phyloP scores from a whole-genome alignment of 495 filamentous ascomycete species.

The Penicillium salamii region DNA sequence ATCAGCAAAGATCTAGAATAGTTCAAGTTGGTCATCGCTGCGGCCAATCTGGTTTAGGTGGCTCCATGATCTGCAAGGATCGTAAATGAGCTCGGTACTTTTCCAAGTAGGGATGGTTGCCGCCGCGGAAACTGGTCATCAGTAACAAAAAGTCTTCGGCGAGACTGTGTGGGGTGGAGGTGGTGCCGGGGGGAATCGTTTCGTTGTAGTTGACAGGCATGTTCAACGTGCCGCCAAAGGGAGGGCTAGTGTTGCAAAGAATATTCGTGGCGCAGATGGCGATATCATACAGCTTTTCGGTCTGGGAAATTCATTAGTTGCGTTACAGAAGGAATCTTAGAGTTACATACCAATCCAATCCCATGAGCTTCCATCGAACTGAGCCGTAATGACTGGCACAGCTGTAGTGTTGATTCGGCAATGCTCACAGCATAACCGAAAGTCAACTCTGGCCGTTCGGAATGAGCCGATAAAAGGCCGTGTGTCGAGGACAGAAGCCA shows the following conservation, averaged over 20 bases:
- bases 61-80: conserved; percentile 21
- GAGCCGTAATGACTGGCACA: conserved; percentile 58
- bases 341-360: conserved; percentile 60
- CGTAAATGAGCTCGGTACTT: conserved; percentile 33
- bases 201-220: conserved; percentile 15
- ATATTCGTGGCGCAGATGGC: conserved; percentile 36
- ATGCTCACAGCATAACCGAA: conserved; percentile 71
- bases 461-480: conserved; percentile 48
- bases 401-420: conserved; percentile 60
- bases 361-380: conserved; percentile 71
- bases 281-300: conserved; percentile 44
- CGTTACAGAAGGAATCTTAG: not conserved
- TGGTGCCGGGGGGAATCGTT: conserved; percentile 8
- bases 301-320: conserved; percentile 22
- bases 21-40: conserved; percentile 20
- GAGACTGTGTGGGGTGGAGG: conserved; percentile 25
- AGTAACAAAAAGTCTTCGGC: conserved; percentile 35
- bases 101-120: conserved; percentile 39
- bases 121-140: conserved; percentile 36
- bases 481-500: conserved; percentile 67
- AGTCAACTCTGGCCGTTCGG: conserved; percentile 55
- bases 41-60: conserved; percentile 16
- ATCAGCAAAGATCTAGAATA: too few species aligned
- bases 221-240: conserved; percentile 16
- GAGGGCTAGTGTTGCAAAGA: conserved; percentile 29